Evolutionary conservation across 352 stramenopile species (phyloP).

Genomic region (Globisporangium mamillatum): DNA sequence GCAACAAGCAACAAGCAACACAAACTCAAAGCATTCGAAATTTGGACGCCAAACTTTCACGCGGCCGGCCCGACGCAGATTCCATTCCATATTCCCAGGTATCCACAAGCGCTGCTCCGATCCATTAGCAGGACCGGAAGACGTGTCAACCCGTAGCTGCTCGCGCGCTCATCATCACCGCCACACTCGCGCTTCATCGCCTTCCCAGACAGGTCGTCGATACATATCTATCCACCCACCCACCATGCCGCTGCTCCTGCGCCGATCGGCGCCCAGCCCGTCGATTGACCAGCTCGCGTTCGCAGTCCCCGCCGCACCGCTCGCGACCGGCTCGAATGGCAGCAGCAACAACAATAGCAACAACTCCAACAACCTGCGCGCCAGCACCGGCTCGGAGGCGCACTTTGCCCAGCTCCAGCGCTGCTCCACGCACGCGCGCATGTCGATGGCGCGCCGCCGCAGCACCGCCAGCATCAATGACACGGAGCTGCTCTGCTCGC

Average conservation of each 20-base stretch:
- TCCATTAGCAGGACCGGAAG: neutral
- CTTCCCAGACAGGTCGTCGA: slow-evolving; percentile 5
- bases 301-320: slow-evolving; percentile 28
- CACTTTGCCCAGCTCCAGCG: slow-evolving; percentile 25
- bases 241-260: slow-evolving; percentile 71
- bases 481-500: slow-evolving; percentile 14
- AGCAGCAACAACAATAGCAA: slow-evolving; percentile 2
- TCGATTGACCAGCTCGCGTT: slow-evolving; percentile 75
- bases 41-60: slow-evolving; percentile 1
- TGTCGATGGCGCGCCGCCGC: slow-evolving; percentile 31
- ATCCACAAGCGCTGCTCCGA: neutral
- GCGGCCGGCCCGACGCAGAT: neutral
- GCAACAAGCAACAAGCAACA: neutral
- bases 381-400: slow-evolving; percentile 9
- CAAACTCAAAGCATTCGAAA: slow-evolving; percentile 16
- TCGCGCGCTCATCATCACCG: neutral
- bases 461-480: slow-evolving; percentile 35
- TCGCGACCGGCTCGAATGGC: slow-evolving; percentile 13
- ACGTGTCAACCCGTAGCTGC: neutral
- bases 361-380: slow-evolving; percentile 11
- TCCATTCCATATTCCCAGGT: slow-evolving; percentile 12
- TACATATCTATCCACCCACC: neutral
- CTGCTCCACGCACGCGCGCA: slow-evolving; percentile 34
- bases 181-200: slow-evolving; percentile 4
- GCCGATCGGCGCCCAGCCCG: slow-evolving; percentile 58